Percentiles rank a stretch among this genome's conserved stretches.
These are phyloP conservation scores for Trypanosoma vivax DNA, from an alignment of 208 protist species.

Conservation along the genomic window DNA sequence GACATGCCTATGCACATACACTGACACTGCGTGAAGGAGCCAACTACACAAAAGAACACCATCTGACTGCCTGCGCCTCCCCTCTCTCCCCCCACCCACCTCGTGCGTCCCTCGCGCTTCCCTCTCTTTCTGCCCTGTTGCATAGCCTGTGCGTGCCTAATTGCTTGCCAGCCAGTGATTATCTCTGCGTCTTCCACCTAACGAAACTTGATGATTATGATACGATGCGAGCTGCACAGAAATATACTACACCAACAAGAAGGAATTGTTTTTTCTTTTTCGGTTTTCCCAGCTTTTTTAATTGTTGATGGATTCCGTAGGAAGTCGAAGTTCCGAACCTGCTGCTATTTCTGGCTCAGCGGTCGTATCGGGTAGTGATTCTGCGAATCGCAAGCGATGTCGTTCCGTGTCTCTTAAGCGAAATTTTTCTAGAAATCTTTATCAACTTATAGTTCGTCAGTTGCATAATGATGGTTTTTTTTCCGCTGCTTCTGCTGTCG, in stretches of 20 bases:
- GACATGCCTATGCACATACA: slow-evolving; percentile 8
- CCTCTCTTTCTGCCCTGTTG: not conserved
- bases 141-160: too few relatives aligned
- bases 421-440: slow-evolving; percentile 51
- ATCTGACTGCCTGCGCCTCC: not conserved
- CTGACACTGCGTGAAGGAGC: slow-evolving; percentile 7
- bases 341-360: not conserved
- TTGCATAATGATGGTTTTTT: slow-evolving; percentile 78
- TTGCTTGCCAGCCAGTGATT: not conserved
- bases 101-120: too few relatives aligned
- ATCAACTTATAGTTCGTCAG: slow-evolving; percentile 74
- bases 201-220: slow-evolving; percentile 11
- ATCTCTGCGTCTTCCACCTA: slow-evolving; percentile 2
- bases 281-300: slow-evolving; percentile 2
- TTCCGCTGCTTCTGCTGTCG: slow-evolving; percentile 59
- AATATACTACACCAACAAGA: slow-evolving; percentile 8
- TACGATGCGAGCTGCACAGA: slow-evolving; percentile 3
- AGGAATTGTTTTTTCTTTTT: not conserved
- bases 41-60: slow-evolving; percentile 2
- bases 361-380: not conserved
- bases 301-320: slow-evolving; percentile 12
- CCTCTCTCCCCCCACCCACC: too few relatives aligned
- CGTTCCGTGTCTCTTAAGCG: slow-evolving; percentile 35
- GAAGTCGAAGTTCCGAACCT: too few relatives aligned
- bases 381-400: slow-evolving; percentile 32